phyloP scores from a whole-genome alignment of 1,139 yeast species.

The Suhomyces guaymorum region DNA sequence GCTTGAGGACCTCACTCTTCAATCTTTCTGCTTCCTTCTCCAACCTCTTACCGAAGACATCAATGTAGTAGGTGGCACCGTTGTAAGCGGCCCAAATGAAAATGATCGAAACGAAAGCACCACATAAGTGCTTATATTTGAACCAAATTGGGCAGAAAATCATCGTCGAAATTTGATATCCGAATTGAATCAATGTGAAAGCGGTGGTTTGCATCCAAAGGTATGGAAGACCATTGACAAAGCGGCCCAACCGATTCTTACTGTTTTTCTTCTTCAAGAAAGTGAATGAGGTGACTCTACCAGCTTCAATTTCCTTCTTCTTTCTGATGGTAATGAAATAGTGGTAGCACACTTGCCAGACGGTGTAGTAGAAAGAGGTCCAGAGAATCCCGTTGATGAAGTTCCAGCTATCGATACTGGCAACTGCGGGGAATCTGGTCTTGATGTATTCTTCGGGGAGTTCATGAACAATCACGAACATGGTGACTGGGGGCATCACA shows the following conservation, averaged over 20 bases:
- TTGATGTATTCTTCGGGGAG: slow-evolving; percentile 56
- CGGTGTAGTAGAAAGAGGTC: slow-evolving; percentile 80
- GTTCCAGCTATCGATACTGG: slow-evolving; percentile 65
- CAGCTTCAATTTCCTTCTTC: slow-evolving; percentile 79
- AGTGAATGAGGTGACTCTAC: slow-evolving; percentile 86
- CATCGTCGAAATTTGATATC: slow-evolving; percentile 89
- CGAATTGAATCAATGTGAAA: slow-evolving; percentile 82
- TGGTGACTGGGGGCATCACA: slow-evolving; percentile 82
- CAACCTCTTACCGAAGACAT: slow-evolving; percentile 83
- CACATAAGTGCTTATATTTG: slow-evolving; percentile 64
- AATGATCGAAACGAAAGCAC: slow-evolving; percentile 65
- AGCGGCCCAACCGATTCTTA: slow-evolving; percentile 64
- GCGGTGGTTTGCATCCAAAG: slow-evolving; percentile 81
- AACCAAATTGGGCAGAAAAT: slow-evolving; percentile 86
- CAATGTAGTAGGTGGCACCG: slow-evolving; percentile 94
- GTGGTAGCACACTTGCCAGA: slow-evolving; percentile 93
- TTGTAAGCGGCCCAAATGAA: slow-evolving; percentile 82
- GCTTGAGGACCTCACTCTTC: slow-evolving; percentile 62
- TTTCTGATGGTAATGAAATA: slow-evolving; percentile 84
- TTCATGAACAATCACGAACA: slow-evolving; percentile 86
- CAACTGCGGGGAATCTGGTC: slow-evolving; percentile 78
- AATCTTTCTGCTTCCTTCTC: slow-evolving; percentile 78
- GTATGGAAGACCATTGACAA: slow-evolving; percentile 81
- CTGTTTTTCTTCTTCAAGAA: slow-evolving; percentile 74
- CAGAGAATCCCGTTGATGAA: slow-evolving; percentile 69